Conservation (phyloP, 2,329 filamentous ascomycete genomes). For the Metarhizium robertsii region DNA sequence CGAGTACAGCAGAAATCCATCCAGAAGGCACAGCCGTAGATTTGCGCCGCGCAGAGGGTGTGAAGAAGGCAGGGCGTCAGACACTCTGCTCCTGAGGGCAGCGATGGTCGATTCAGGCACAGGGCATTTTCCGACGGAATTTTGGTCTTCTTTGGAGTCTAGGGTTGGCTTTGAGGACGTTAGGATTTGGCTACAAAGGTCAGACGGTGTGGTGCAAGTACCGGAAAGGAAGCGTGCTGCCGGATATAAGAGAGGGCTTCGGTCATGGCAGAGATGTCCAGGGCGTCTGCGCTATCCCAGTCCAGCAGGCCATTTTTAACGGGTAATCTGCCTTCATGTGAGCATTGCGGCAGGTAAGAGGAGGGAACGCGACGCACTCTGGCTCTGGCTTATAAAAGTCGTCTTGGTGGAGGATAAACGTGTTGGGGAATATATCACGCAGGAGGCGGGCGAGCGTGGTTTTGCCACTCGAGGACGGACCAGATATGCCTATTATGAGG, state of each 20-base stretch:
- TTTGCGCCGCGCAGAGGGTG: slow-evolving; percentile 23
- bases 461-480: slow-evolving; percentile 88
- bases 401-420: slow-evolving; percentile 86
- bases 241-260: slow-evolving; percentile 62
- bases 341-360: background rate
- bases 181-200: background rate
- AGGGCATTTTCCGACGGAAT: slow-evolving; percentile 47
- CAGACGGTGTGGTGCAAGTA: slow-evolving; percentile 17
- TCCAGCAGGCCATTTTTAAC: slow-evolving; percentile 58
- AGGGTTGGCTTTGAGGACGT: slow-evolving; percentile 16
- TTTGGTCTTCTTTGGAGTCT: slow-evolving; percentile 46
- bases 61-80: slow-evolving; percentile 33
- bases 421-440: slow-evolving; percentile 66
- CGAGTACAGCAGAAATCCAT: slow-evolving; percentile 81
- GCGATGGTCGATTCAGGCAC: slow-evolving; percentile 38
- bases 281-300: slow-evolving; percentile 81
- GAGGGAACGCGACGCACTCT: slow-evolving; percentile 38
- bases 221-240: slow-evolving; percentile 54
- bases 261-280: slow-evolving; percentile 62
- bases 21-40: slow-evolving; percentile 60
- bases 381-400: slow-evolving; percentile 85
- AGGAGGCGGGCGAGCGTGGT: slow-evolving; percentile 84
- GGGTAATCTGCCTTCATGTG: slow-evolving; percentile 36
- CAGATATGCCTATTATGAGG: slow-evolving; percentile 72
- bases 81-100: slow-evolving; percentile 36